Evolutionary conservation across 352 stramenopile species (phyloP).

Genomic region (Phytopythium sindhum): DNA sequence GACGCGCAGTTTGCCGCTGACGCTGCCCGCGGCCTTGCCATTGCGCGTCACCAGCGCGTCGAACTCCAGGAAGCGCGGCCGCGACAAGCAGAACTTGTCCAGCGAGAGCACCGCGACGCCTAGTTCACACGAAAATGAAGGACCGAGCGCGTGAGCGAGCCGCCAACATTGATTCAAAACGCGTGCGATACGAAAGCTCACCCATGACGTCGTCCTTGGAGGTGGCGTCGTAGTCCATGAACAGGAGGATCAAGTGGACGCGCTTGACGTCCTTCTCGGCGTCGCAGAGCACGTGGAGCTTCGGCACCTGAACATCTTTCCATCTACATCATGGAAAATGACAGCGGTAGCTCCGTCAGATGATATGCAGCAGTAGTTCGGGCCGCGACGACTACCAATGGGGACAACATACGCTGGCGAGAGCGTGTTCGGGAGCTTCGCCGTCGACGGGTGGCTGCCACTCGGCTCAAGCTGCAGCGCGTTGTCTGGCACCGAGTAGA

Average conservation of each 20-base stretch:
- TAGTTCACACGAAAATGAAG: not conserved
- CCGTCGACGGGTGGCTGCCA: constrained; percentile 49
- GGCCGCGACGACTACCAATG: not conserved
- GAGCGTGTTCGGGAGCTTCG: constrained; percentile 62
- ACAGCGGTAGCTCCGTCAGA: not conserved
- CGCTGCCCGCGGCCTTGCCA: constrained; percentile 45
- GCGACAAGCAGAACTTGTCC: constrained; percentile 42
- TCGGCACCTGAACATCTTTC: constrained; percentile 61
- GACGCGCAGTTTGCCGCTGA: constrained; percentile 59
- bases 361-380: not conserved
- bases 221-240: constrained; percentile 84
- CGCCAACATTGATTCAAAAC: not conserved
- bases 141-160: not conserved
- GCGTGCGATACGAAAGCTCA: constrained; percentile 2
- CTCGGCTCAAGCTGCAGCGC: constrained; percentile 46
- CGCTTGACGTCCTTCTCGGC: constrained; percentile 48
- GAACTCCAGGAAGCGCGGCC: constrained; percentile 52
- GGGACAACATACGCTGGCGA: constrained; percentile 40
- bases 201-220: constrained; percentile 71
- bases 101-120: constrained; percentile 58
- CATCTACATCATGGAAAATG: constrained; percentile 24
- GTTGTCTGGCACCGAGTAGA: constrained; percentile 57
- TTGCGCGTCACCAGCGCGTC: constrained; percentile 44
- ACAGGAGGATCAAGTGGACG: constrained; percentile 65
- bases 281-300: constrained; percentile 50